Percentiles rank a stretch among this genome's conserved stretches.
Evolutionary conservation across 768 basidiomycete genomes (phyloP).

Genomic region (Gelatoporia subvermispora): DNA sequence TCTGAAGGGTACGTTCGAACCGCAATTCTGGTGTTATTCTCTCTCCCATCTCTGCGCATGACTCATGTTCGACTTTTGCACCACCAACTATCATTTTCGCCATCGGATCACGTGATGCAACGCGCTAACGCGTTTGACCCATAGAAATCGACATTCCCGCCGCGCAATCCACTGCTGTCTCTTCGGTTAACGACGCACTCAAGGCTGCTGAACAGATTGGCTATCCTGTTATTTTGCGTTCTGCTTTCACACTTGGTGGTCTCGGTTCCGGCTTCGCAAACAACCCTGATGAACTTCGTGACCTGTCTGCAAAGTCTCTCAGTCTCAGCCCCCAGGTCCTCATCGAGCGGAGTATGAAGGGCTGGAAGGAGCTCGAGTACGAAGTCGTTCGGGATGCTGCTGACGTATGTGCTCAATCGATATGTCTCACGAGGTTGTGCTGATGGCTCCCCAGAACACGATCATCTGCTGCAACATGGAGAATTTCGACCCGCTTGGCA

Average conservation of each 20-base stretch:
- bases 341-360: conserved; percentile 97
- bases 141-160: conserved; percentile 97
- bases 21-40: neutral
- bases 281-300: conserved; percentile 89
- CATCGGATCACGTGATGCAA: neutral
- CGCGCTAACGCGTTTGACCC: neutral
- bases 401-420: conserved; percentile 57
- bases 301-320: conserved; percentile 88
- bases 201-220: conserved; percentile 88
- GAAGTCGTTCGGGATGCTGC: conserved; percentile 98
- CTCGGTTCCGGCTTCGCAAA: conserved; percentile 98
- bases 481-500: conserved; percentile 98
- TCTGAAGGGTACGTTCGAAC: conserved; percentile 67
- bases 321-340: conserved; percentile 92
- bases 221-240: conserved; percentile 95
- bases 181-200: conserved; percentile 90
- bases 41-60: neutral
- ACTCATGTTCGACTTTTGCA: neutral
- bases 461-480: conserved; percentile 99
- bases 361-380: conserved; percentile 99
- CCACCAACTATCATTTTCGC: neutral
- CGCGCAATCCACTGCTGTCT: conserved; percentile 93
- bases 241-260: conserved; percentile 96
- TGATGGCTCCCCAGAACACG: conserved; percentile 63
- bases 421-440: neutral